Evolutionary conservation across 495 filamentous ascomycete genomes (phyloP).

Genomic region (Aspergillus conjunctus): DNA sequence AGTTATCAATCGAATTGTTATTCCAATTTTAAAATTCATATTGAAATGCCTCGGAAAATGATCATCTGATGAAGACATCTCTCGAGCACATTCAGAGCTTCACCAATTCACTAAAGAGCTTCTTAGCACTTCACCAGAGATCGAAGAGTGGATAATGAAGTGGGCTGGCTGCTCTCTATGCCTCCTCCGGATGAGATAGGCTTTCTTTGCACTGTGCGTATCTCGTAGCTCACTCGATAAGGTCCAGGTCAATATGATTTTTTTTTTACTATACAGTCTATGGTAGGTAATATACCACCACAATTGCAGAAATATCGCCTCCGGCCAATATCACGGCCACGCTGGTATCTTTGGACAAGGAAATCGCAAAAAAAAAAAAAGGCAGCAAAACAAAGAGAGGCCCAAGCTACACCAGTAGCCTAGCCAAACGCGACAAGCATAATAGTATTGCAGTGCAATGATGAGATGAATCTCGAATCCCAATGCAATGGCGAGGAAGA

Average conservation of each 20-base stretch:
- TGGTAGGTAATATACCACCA: neutral
- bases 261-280: constrained; percentile 18
- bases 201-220: no score
- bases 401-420: neutral
- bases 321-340: neutral
- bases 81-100: no score
- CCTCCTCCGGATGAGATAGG: no score
- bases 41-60: no score
- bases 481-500: neutral
- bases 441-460: neutral
- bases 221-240: no score
- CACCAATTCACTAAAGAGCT: no score
- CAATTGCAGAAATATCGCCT: constrained; percentile 1
- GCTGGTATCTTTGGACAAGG: neutral
- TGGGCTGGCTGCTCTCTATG: no score
- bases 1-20: no score
- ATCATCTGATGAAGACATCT: no score
- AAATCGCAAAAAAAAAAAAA: neutral
- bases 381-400: neutral
- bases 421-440: neutral
- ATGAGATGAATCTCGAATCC: neutral
- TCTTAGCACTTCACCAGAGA: no score
- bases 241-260: constrained; percentile 2
- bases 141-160: no score
- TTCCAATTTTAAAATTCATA: no score